Base-by-base conservation (phyloP, 192 early-diverging fungal genomes). In the Dissophora globulifera region DNA sequence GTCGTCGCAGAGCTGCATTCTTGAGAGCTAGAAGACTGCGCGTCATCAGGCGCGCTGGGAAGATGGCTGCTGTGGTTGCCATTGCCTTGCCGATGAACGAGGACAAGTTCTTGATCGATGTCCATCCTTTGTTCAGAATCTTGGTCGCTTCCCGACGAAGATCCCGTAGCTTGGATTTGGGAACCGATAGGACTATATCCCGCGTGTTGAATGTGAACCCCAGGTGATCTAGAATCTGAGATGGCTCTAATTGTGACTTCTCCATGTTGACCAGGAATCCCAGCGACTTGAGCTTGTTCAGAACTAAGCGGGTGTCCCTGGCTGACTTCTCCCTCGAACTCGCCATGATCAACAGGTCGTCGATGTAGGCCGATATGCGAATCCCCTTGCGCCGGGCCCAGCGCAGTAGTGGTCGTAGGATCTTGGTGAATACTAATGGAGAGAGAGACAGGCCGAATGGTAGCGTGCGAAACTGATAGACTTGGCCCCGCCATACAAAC, bases 351-450 rank as follows among this genome's bases (percentile, higher is more conserved):
- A 78, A 17, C 0, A 79, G 50, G 33, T 79, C 67, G 67, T 79
- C 78, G 11, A 79, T 55, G 27, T 79, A 79, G 1, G 67, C 67
- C 1, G 57, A 27, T 8, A 79, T 55, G 12, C 78, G 25, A 16
- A 69, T 79, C 0, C 78, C 78, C 3, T 45, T 13, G 3, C 54
- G 55, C 0, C 62, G 55, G 1, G 78, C 75, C 75, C 66, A 78
- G 5, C 48, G 19, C 2, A 78, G 43, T 9, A 78, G 29, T 31
- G 69, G 78, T 7, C 41, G 35, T 29, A 67, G 50, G 4, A 78
- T 41, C 55, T 79, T 79, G 0, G 71, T 83, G 43, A 79, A 79
- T 0, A 80, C 59, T 1, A 78, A 51, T 8, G 71, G 78, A 9
- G 70, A 50, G 1, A 59, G n/a, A 11, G 54, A 35, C 8, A 58